Conservation (phyloP, 2,329 filamentous ascomycete species). For the Cyanodermella asteris region DNA sequence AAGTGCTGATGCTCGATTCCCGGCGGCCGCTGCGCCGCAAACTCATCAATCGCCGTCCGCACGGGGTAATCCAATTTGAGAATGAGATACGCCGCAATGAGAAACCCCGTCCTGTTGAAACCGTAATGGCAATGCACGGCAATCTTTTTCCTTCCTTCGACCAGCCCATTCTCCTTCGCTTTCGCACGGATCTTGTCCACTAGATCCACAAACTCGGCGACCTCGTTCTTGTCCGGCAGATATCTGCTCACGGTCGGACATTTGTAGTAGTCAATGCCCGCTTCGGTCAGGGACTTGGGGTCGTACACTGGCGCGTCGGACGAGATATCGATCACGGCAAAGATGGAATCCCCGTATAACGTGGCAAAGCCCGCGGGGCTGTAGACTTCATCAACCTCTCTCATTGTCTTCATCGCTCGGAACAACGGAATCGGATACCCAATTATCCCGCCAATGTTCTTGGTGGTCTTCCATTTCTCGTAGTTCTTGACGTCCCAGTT, state of each 20-base stretch:
- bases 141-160: conserved; percentile 28
- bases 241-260: conserved; percentile 84
- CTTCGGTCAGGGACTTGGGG: conserved; percentile 43
- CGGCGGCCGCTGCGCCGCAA: conserved; percentile 48
- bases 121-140: conserved; percentile 92
- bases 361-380: conserved; percentile 50
- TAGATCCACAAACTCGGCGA: conserved; percentile 34
- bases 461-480: conserved; percentile 68
- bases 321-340: conserved; percentile 71
- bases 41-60: conserved; percentile 57
- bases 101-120: conserved; percentile 83
- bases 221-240: conserved; percentile 45
- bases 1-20: conserved; percentile 85
- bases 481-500: conserved; percentile 99
- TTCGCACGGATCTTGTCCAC: conserved; percentile 37
- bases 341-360: conserved; percentile 43
- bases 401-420: conserved; percentile 76
- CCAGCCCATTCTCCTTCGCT: conserved; percentile 18
- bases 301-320: conserved; percentile 84
- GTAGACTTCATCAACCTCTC: conserved; percentile 70
- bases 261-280: conserved; percentile 56
- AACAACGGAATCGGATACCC: too few species aligned
- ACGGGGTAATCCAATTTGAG: conserved; percentile 52
- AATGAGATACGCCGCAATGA: conserved; percentile 77
- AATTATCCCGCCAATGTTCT: conserved; percentile 51